A percentile compares a stretch with the other conserved stretches of the same genome.
phyloP scores from a whole-genome alignment of 345 rosid genomes.

The Litchi chinensis region DNA sequence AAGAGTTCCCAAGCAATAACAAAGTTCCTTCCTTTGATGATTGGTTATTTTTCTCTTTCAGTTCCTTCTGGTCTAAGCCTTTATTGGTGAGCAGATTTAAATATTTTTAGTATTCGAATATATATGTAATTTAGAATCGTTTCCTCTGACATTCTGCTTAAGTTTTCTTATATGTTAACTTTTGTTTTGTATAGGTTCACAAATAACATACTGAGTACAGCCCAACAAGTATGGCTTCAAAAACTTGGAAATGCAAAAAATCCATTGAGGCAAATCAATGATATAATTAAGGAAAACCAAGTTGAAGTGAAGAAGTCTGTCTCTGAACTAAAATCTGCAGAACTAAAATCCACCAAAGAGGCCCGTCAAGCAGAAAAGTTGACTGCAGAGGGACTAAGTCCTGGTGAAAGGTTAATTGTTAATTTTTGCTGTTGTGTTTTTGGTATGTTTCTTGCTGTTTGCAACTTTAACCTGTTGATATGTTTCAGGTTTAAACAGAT shows the following conservation, averaged over 20 bases:
- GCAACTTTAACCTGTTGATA: conserved; percentile 19
- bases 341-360: conserved; percentile 32
- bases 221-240: conserved; percentile 95
- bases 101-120: conserved; percentile 7
- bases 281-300: conserved; percentile 47
- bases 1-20: conserved; percentile 87
- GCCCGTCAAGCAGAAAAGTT: conserved; percentile 40
- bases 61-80: conserved; percentile 99
- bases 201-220: conserved; percentile 85
- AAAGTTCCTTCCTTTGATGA: conserved; percentile 81
- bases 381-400: conserved; percentile 58
- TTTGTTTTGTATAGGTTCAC: conserved; percentile 64
- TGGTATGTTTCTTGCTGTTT: conserved; percentile 11
- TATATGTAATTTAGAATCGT: not conserved
- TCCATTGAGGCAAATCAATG: conserved; percentile 43
- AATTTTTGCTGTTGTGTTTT: not conserved
- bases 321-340: conserved; percentile 38
- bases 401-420: conserved; percentile 71
- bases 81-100: conserved; percentile 69
- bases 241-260: conserved; percentile 78
- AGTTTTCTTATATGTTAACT: conserved; percentile 17
- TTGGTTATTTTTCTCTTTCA: conserved; percentile 94
- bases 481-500: conserved; percentile 66
- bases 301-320: conserved; percentile 42
- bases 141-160: conserved; percentile 1